These are phyloP conservation scores for Cyberlindnera mississippiensis DNA, from an alignment of 805 yeast genomes.

Conservation along the genomic window DNA sequence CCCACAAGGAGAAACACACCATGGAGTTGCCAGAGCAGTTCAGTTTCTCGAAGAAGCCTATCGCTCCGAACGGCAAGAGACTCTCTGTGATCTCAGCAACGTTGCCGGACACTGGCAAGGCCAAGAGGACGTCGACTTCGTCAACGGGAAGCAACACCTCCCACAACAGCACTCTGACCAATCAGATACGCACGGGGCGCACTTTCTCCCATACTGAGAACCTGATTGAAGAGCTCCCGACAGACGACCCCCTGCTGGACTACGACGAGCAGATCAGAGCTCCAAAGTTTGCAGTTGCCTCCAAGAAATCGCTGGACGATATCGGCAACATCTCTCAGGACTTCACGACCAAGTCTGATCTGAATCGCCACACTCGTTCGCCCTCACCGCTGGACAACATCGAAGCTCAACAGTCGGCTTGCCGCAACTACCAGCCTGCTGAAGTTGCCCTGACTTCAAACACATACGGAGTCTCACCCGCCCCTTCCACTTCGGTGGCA, in stretches of 20 bases:
- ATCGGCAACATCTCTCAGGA: constrained; percentile 4
- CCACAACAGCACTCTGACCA: constrained; percentile 3
- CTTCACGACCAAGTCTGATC: background rate
- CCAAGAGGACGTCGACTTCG: constrained; percentile 8
- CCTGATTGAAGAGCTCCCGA: constrained; percentile 15
- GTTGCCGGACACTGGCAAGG: constrained; percentile 13
- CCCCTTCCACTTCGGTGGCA: constrained; percentile 14
- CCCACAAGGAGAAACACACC: too few species aligned
- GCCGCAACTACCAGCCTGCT: constrained; percentile 22
- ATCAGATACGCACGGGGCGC: constrained; percentile 6
- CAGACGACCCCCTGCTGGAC: constrained; percentile 27
- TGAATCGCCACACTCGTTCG: background rate
- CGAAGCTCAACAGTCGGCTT: too few species aligned
- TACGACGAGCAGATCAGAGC: constrained; percentile 29
- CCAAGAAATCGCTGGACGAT: constrained; percentile 15
- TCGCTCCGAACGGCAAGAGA: constrained; percentile 15
- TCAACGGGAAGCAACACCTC: constrained; percentile 7
- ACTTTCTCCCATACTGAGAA: constrained; percentile 7
- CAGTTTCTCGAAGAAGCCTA: constrained; percentile 28
- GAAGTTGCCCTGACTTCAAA: constrained; percentile 16
- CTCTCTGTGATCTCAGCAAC: constrained; percentile 24
- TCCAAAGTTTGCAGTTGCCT: constrained; percentile 23
- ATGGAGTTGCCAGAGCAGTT: constrained; percentile 19
- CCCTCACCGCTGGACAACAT: constrained; percentile 3
- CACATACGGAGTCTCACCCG: constrained; percentile 7